Evolutionary conservation across 345 rosid species (phyloP).

Genomic region (Aurinia saxatilis): DNA sequence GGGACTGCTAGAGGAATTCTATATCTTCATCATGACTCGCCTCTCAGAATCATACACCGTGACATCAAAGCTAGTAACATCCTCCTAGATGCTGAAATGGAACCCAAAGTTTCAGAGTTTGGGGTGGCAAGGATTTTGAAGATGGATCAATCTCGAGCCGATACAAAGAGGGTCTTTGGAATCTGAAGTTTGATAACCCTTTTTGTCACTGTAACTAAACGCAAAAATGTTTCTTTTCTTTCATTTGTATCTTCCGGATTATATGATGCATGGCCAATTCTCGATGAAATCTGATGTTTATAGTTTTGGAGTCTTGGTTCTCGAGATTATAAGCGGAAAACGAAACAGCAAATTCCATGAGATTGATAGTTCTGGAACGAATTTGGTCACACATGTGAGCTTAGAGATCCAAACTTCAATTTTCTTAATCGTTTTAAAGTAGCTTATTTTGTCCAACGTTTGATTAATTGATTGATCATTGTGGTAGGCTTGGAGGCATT

Average conservation of each 20-base stretch:
- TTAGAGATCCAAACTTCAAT: neutral
- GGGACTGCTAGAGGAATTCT: slow-evolving; percentile 41
- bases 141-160: slow-evolving; percentile 27
- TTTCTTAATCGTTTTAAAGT: too few species aligned
- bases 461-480: neutral
- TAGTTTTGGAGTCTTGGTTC: slow-evolving; percentile 24
- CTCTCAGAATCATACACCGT: slow-evolving; percentile 49
- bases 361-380: neutral
- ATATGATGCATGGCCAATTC: slow-evolving; percentile 29
- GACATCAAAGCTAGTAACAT: slow-evolving; percentile 56
- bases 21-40: slow-evolving; percentile 33
- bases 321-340: slow-evolving; percentile 26
- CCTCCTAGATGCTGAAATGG: slow-evolving; percentile 43
- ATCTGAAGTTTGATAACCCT: neutral
- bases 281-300: too few species aligned
- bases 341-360: slow-evolving; percentile 20
- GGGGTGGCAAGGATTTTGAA: slow-evolving; percentile 48
- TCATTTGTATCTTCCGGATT: slow-evolving; percentile 25
- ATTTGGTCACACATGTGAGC: slow-evolving; percentile 32
- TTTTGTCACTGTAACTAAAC: neutral
- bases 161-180: slow-evolving; percentile 41
- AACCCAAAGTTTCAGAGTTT: slow-evolving; percentile 56
- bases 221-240: neutral
- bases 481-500: slow-evolving; percentile 37
- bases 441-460: neutral